Evolutionary conservation across 2,329 filamentous ascomycete genomes (phyloP), one percentile per base, ranked within the genome.

Genomic region (Penicillium sp.): DNA sequence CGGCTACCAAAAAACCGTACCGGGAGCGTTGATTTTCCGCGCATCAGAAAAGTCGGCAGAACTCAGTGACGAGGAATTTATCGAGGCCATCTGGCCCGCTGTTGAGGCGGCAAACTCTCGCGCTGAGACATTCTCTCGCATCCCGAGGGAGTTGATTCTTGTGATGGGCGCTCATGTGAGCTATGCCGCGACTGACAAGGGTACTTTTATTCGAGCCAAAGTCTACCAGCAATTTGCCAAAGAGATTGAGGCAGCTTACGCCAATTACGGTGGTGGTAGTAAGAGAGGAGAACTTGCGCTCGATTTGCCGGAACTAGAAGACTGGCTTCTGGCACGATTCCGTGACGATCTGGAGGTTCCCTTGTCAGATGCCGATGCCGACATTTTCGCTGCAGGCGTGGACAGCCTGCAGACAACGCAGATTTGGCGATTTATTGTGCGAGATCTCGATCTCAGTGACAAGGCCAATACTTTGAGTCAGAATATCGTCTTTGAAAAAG

Each of bases 401-500:
- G 82, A 84, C 59, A 80, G 76, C 39, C 62, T 84, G 26, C 77
- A 81, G 51, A 76, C 79, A 1, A 80, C 82, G 27, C 73, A 76
- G 45, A 74, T 81, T 48, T 74, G 81, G 52, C 71, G 71, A 12
- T 63, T 69, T 1, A 75, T 85, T 27, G 65, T 78, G 45, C 73
- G 73, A 9, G 68, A 74, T 1, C 58, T 84, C 2, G 72, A 80
- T 26, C 56, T 80, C 1, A 69, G 71, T 1, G 73, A 73, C 0
- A 35, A 33, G 11, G 39, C 35, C 24, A 65, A 72, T 11, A 62
- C 67, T 8, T 61, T 83, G 0, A 72, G 74, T 0, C 74, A 78
- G 41, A 84, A 83, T 39, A 71, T 84, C 0, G 72, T 83, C 0
- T 85, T 81, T 39, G 81, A 85, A 39, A 73, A 75, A 29, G 76